These are phyloP conservation scores for Tetracentron sinense DNA, from an alignment of 164 flowering plant genomes.

Conservation along the genomic window DNA sequence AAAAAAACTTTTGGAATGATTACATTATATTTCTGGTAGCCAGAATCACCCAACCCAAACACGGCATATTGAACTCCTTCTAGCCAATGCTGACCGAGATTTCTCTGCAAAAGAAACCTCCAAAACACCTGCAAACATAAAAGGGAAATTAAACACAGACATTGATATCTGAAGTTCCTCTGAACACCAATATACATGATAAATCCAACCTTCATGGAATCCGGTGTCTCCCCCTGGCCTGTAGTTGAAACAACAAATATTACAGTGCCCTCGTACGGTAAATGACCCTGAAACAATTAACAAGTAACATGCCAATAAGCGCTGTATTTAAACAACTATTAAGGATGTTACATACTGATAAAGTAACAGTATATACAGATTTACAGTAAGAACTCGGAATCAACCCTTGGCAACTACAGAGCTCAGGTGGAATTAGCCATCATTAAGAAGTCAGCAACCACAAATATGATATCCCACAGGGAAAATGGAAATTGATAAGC, in stretches of 20 bases:
- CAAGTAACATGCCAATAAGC: constrained; percentile 1
- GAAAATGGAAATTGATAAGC: too few species aligned
- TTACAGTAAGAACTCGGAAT: background rate
- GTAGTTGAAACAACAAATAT: constrained; percentile 92
- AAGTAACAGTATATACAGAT: background rate
- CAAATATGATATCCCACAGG: background rate
- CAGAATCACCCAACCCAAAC: constrained; percentile 96
- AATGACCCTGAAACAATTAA: constrained; percentile 41
- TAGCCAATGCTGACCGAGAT: constrained; percentile 60
- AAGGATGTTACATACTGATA: background rate
- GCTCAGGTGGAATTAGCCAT: background rate
- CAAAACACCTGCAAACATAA: constrained; percentile 64
- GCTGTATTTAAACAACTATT: background rate
- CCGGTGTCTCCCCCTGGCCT: constrained; percentile 89
- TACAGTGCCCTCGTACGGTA: constrained; percentile 45
- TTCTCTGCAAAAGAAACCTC: constrained; percentile 77
- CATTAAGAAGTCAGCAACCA: background rate
- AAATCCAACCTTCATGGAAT: constrained; percentile 75
- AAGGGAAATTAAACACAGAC: background rate
- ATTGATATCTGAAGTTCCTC: background rate
- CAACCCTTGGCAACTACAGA: background rate
- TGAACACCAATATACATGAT: background rate
- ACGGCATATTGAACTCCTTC: constrained; percentile 73
- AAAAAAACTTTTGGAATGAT: constrained; percentile 11
- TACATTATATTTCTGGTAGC: constrained; percentile 95